phyloP scores from a whole-genome alignment of 2,329 filamentous ascomycete genomes.

The Lecanicillium sp. region DNA sequence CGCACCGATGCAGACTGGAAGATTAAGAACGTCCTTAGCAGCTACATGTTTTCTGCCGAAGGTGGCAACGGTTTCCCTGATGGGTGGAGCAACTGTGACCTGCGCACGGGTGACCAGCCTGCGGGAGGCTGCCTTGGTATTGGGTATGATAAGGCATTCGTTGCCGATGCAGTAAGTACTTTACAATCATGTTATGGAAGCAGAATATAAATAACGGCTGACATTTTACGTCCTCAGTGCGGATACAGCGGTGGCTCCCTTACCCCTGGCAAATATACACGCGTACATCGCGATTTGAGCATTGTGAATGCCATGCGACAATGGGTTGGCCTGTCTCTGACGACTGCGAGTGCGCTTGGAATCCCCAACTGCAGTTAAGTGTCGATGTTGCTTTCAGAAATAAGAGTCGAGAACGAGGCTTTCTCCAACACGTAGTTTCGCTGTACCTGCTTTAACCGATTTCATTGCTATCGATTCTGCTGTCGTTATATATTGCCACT shows the following conservation, averaged over 20 bases:
- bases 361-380: conserved; percentile 1
- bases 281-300: conserved; percentile 3
- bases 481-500: too few relatives aligned
- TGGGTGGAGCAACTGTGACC: conserved; percentile 2
- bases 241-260: background rate
- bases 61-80: conserved; percentile 4
- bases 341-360: background rate
- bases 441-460: too few relatives aligned
- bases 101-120: background rate
- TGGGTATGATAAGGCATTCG: conserved; percentile 3
- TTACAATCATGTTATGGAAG: background rate
- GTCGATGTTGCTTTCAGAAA: too few relatives aligned
- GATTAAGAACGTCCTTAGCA: conserved; percentile 4
- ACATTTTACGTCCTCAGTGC: background rate
- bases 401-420: too few relatives aligned
- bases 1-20: conserved; percentile 5
- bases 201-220: background rate
- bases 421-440: conserved; percentile 16
- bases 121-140: conserved; percentile 1
- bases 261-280: conserved; percentile 2
- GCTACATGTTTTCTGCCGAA: conserved; percentile 4
- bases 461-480: too few relatives aligned
- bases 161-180: conserved; percentile 3
- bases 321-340: background rate
- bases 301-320: conserved; percentile 4